Evolutionary conservation across 495 filamentous ascomycete genomes (phyloP), one percentile per base, ranked within the genome.

Genomic region (Neurospora hispaniola): DNA sequence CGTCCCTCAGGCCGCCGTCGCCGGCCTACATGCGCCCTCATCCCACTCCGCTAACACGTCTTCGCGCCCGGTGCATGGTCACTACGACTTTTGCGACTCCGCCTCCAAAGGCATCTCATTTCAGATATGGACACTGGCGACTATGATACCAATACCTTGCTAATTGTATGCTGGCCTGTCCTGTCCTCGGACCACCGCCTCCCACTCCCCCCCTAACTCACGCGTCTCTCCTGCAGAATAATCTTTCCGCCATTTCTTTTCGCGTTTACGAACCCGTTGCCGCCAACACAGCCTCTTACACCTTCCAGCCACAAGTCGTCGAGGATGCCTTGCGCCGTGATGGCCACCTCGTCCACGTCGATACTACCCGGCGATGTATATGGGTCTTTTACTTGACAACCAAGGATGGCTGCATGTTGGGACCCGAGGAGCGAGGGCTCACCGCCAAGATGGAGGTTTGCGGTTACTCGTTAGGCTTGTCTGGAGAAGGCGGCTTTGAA

Each of bases 101-200:
- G 74, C 74, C 59, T 73, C 66, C 71, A 42, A 74, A 74, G 73
- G 41, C 71, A 69, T 71, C 73, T 40, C 54, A 35, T 70, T 72
- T 82, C 79, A 82, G 85, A 84, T 77, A 86, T 86, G 85, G 85
- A 86, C 78, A 81, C 83, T 78, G 84, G 84, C 62, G 84, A 85
- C 78, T 86, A 86, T 80, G 85, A 85, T 71, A 86, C 85, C 76
- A 86, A 86, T 79, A 82, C 82, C 46, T 75, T 86, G 72, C 75
- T 86, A 77, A 85, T 86, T 79, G 85, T 86, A 73, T 74, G 83
- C 74, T 23, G 20, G n/a, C 20, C 62, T n/a, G 40, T 5, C 35
- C 23, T 10, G 39, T 70, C 4, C 20, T 41, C 9, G 20, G 27
- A 16, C 54, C 59, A 4, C 44, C 40, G 62, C 20, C 2, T 70